A percentile compares a stretch with the other conserved stretches of the same genome.
These are phyloP conservation scores for Spizellomyces punctatus DNA, from an alignment of 192 early-diverging fungal genomes.

Conservation along the genomic window DNA sequence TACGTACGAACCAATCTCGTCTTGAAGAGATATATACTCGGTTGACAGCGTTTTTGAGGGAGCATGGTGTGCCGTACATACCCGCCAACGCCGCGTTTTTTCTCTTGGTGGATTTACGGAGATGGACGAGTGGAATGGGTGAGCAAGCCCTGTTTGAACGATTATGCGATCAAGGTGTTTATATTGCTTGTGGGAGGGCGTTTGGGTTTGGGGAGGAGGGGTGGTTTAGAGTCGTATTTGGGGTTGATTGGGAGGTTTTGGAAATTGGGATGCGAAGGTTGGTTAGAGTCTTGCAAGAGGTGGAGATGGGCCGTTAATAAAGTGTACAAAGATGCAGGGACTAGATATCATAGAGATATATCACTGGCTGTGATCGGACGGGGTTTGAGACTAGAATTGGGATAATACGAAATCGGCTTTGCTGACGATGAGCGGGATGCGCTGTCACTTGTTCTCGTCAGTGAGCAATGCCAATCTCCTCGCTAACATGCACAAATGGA, in stretches of 20 bases:
- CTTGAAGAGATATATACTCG: slow-evolving; percentile 57
- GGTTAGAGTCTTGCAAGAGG: slow-evolving; percentile 1
- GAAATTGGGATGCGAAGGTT: slow-evolving; percentile 31
- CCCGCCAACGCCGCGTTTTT: slow-evolving; percentile 74
- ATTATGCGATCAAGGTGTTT: slow-evolving; percentile 57
- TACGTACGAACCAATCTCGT: slow-evolving; percentile 57
- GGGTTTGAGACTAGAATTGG: too few relatives aligned
- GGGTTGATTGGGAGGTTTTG: slow-evolving; percentile 19
- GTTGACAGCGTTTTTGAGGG: slow-evolving; percentile 43
- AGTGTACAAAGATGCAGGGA: too few relatives aligned
- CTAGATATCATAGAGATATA: too few relatives aligned
- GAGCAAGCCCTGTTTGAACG: slow-evolving; percentile 56
- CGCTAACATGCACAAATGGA: too few relatives aligned
- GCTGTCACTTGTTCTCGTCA: too few relatives aligned
- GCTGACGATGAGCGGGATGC: too few relatives aligned
- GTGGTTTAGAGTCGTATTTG: slow-evolving; percentile 32
- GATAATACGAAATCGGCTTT: too few relatives aligned
- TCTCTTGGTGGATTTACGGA: slow-evolving; percentile 54
- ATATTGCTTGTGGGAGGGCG: slow-evolving; percentile 66
- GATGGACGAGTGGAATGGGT: slow-evolving; percentile 25
- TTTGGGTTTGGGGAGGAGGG: slow-evolving; percentile 53
- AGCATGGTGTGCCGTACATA: slow-evolving; percentile 54
- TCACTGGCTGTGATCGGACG: too few relatives aligned
- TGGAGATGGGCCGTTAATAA: too few relatives aligned
- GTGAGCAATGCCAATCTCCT: too few relatives aligned